Percentiles rank a stretch among this genome's conserved stretches.
Conservation (phyloP, 2,329 filamentous ascomycete genomes). For the Aureobasidium lini region DNA sequence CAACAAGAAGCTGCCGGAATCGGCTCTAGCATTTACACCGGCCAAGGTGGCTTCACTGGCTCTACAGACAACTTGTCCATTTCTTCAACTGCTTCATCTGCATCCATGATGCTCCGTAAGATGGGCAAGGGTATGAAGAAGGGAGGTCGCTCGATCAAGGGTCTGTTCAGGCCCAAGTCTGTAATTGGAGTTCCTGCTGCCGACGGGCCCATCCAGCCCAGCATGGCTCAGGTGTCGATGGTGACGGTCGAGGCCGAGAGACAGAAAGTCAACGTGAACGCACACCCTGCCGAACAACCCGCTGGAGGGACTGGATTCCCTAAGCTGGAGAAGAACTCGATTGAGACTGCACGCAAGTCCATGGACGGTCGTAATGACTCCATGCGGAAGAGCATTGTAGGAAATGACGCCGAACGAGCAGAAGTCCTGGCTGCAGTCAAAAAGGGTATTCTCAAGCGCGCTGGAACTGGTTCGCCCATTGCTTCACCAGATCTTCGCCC, state of each 20-base stretch:
- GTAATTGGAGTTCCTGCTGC: slow-evolving; percentile 68
- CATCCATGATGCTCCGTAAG: slow-evolving; percentile 91
- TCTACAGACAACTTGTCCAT: slow-evolving; percentile 94
- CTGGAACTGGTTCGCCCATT: slow-evolving; percentile 52
- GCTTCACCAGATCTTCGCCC: slow-evolving; percentile 62
- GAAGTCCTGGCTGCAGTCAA: slow-evolving; percentile 87
- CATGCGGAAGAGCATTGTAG: slow-evolving; percentile 77
- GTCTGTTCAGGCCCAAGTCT: slow-evolving; percentile 91
- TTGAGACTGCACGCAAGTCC: slow-evolving; percentile 53
- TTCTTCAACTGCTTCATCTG: slow-evolving; percentile 81
- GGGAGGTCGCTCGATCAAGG: slow-evolving; percentile 80
- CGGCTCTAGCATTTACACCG: slow-evolving; percentile 87
- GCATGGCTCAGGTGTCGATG: slow-evolving; percentile 83
- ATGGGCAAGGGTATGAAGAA: slow-evolving; percentile 99
- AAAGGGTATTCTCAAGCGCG: slow-evolving; percentile 93
- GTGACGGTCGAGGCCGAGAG: slow-evolving; percentile 92
- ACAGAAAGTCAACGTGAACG: slow-evolving; percentile 71
- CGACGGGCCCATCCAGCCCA: slow-evolving; percentile 56
- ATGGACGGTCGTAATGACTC: slow-evolving; percentile 49
- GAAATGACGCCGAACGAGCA: slow-evolving; percentile 80
- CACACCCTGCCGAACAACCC: slow-evolving; percentile 57
- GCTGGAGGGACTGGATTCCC: slow-evolving; percentile 75
- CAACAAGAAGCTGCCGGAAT: slow-evolving; percentile 89
- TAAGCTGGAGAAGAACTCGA: slow-evolving; percentile 72
- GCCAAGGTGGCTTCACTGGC: slow-evolving; percentile 73